Conservation (phyloP, 495 filamentous ascomycete species). For the Penicillium tannophilum region DNA sequence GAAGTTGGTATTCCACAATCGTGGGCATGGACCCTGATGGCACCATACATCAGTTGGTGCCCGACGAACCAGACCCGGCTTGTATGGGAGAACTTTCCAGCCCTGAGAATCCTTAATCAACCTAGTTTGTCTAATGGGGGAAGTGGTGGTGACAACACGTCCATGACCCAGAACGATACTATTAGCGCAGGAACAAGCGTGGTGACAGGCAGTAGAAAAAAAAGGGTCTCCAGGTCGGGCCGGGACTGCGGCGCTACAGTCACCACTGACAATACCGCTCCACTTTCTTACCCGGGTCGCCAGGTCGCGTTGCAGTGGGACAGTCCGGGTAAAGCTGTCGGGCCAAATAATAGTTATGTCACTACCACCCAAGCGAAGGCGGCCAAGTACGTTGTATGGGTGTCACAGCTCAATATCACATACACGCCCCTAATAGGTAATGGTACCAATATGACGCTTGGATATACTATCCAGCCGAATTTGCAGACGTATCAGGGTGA, state of each 20-base stretch:
- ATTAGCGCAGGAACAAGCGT: constrained; percentile 34
- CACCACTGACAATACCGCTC: constrained; percentile 63
- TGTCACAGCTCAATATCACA: constrained; percentile 81
- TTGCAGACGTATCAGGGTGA: constrained; percentile 63
- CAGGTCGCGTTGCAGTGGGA: constrained; percentile 76
- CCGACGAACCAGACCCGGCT: constrained; percentile 73
- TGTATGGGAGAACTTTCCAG: constrained; percentile 88
- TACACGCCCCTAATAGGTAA: constrained; percentile 67
- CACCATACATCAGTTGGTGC: constrained; percentile 82
- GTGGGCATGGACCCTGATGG: constrained; percentile 85
- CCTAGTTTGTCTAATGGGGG: constrained; percentile 61
- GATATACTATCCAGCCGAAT: constrained; percentile 70
- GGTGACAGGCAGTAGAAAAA: constrained; percentile 15
- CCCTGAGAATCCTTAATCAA: constrained; percentile 72
- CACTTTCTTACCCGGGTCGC: constrained; percentile 76
- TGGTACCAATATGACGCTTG: constrained; percentile 42
- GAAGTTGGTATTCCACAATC: constrained; percentile 79
- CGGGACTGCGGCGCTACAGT: constrained; percentile 54
- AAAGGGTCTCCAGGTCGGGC: constrained; percentile 34
- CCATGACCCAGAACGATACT: constrained; percentile 45
- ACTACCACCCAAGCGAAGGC: constrained; percentile 60
- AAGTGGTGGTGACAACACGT: constrained; percentile 54
- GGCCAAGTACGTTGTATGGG: constrained; percentile 74
- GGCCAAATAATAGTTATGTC: constrained; percentile 81
- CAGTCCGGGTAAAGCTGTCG: constrained; percentile 64